Base-by-base conservation (phyloP, 805 yeast species). In the Saturnispora kantuleensis region DNA sequence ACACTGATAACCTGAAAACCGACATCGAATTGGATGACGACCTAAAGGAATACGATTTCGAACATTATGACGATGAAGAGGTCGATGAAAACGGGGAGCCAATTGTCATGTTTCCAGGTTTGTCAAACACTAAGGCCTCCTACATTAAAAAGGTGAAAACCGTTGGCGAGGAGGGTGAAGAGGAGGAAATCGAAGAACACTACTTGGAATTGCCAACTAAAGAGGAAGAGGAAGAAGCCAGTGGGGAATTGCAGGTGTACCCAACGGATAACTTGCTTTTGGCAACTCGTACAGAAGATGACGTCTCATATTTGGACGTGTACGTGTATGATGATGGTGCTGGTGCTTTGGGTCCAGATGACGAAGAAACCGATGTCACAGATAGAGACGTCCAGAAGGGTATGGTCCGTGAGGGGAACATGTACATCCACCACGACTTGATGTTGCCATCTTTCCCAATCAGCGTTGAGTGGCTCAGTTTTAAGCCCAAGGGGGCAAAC, bases 361-460 rank as follows among this genome's bases (percentile, higher is more conserved):
- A 67, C 28, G 81, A 74, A 50, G 89, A 79, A 49, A 69, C 56
- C 26, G 90, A 82, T 55, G 72, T 73, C 48, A 56, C 66, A 31
- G 89, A 83, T 56, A 78, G 78, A n/a, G 86, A 81, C 60, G 85
- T 79, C 12, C 84, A 84, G 41, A 76, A 71, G 52, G 94, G 90
- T 10, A 61, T 77, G 56, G 73, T 74, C 34, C 75, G 94, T 67
- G 93, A 78, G 40, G 74, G 81, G 44, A 77, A 81, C 33, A 67
- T 93, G 51, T 93, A 93, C 58, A 93, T 90, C 41, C 98, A 93
- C 60, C 98, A 93, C 64, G 98, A 93, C 62, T 66, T 90, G 54
- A 87, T 93, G 96, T 73, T 93, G 49, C 98, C 98, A 1, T 84
- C 96, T 2, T 90, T 93, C 73, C 98, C 98, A 35, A 72, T 93